These are phyloP conservation scores for Ceratocystiopsis sp. DNA, from an alignment of 2,329 filamentous ascomycete species.

Conservation along the genomic window DNA sequence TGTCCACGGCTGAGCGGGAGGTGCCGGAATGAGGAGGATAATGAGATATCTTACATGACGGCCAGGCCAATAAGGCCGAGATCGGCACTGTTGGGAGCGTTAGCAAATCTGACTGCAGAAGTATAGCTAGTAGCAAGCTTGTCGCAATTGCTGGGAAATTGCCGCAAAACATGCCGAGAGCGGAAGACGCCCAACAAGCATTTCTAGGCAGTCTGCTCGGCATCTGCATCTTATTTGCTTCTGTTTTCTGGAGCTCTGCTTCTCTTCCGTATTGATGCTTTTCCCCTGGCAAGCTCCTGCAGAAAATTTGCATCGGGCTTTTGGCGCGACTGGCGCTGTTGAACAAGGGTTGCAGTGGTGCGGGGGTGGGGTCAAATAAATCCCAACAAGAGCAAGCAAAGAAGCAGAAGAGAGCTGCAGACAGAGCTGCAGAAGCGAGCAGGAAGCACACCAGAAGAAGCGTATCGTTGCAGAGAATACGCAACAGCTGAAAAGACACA, in stretches of 20 bases:
- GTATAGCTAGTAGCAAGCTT: no score
- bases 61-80: constrained; percentile 85
- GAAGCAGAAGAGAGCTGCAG: neutral
- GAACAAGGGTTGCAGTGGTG: constrained; percentile 1
- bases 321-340: no score
- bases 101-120: constrained; percentile 23
- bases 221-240: constrained; percentile 10
- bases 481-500: neutral
- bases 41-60: constrained; percentile 49
- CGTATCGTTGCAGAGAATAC: neutral
- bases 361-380: constrained; percentile 10
- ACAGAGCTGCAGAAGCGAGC: no score
- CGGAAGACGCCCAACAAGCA: no score
- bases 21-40: neutral
- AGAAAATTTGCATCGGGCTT: neutral
- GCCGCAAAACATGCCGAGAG: no score
- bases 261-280: neutral
- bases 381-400: constrained; percentile 1
- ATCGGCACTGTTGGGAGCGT: constrained; percentile 54
- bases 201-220: constrained; percentile 11
- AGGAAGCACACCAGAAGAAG: no score
- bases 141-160: no score
- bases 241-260: neutral
- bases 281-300: neutral
- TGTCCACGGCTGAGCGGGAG: neutral